Percentiles rank a stretch among this genome's conserved stretches.
Conservation (phyloP, 2,329 filamentous ascomycete genomes). For the Aspergillus fructus region DNA sequence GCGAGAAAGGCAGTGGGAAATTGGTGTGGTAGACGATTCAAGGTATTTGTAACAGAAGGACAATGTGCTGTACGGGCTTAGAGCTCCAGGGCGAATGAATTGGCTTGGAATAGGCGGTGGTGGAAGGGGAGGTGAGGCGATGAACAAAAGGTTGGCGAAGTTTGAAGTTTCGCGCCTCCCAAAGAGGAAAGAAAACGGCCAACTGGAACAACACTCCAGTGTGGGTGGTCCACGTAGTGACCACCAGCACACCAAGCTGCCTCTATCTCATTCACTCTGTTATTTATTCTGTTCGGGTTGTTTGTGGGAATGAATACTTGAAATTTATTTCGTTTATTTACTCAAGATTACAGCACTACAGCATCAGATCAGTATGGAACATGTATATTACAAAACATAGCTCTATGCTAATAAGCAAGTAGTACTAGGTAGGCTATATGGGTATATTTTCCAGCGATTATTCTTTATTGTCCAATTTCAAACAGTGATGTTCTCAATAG, state of each 20-base stretch:
- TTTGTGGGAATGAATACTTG: not conserved
- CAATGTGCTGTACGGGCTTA: not conserved
- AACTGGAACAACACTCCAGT: not conserved
- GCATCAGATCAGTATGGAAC: not conserved
- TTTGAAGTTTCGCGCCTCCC: constrained; percentile 8
- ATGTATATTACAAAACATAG: not conserved
- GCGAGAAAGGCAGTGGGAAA: not conserved
- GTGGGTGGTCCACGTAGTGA: constrained; percentile 5
- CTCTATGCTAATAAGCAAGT: not conserved
- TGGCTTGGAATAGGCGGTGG: not conserved
- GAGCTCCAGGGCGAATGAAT: not conserved
- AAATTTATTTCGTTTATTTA: not conserved
- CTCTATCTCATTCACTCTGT: not conserved
- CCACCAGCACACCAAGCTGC: not conserved
- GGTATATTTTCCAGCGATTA: not conserved
- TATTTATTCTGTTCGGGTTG: not conserved
- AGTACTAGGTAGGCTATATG: not conserved
- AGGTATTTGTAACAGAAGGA: not conserved
- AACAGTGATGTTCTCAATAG: constrained; percentile 25
- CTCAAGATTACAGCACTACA: not conserved
- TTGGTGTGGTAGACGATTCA: not conserved
- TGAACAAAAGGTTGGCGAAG: constrained; percentile 2
- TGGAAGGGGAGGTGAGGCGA: not conserved
- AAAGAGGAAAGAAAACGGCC: constrained; percentile 7
- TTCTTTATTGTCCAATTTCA: not conserved